phyloP scores from a whole-genome alignment of 192 early-diverging fungal species.

The Chytriomyces confervae region DNA sequence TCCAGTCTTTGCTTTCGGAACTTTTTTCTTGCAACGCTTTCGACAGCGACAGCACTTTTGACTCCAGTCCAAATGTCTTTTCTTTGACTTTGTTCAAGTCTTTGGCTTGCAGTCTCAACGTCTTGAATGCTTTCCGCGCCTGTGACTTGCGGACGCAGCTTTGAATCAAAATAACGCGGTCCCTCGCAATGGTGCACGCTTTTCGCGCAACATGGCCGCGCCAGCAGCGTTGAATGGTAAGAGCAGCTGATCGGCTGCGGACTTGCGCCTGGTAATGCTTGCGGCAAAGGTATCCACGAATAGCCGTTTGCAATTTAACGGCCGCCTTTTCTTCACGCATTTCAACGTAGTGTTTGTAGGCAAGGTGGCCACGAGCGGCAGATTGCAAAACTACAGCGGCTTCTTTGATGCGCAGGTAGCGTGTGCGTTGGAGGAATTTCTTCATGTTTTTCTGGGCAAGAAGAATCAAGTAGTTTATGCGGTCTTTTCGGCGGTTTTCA shows the following conservation, averaged over 20 bases:
- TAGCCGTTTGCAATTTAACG: slow-evolving; percentile 73
- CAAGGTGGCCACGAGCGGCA: slow-evolving; percentile 61
- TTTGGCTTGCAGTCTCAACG: slow-evolving; percentile 77
- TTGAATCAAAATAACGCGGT: slow-evolving; percentile 77
- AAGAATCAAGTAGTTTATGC: slow-evolving; percentile 76
- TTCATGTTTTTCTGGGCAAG: slow-evolving; percentile 87
- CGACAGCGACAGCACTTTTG: slow-evolving; percentile 90
- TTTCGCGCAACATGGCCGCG: slow-evolving; percentile 47
- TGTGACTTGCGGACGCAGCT: slow-evolving; percentile 73
- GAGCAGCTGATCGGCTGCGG: slow-evolving; percentile 24
- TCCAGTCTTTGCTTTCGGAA: slow-evolving; percentile 65
- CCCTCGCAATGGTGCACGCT: slow-evolving; percentile 56
- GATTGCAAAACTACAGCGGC: slow-evolving; percentile 69
- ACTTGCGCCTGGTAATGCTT: slow-evolving; percentile 61
- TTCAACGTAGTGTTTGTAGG: slow-evolving; percentile 62
- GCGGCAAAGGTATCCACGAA: slow-evolving; percentile 69
- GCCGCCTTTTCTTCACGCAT: slow-evolving; percentile 71
- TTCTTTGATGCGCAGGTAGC: slow-evolving; percentile 52
- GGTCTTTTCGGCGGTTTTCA: slow-evolving; percentile 89
- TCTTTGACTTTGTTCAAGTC: slow-evolving; percentile 89
- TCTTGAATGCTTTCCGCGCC: slow-evolving; percentile 70
- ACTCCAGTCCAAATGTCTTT: slow-evolving; percentile 85
- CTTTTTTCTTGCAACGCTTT: slow-evolving; percentile 68
- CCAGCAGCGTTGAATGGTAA: neutral
- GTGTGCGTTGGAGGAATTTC: slow-evolving; percentile 59